phyloP scores from a whole-genome alignment of 192 early-diverging fungal genomes.

The Chytriomyces sp. region DNA sequence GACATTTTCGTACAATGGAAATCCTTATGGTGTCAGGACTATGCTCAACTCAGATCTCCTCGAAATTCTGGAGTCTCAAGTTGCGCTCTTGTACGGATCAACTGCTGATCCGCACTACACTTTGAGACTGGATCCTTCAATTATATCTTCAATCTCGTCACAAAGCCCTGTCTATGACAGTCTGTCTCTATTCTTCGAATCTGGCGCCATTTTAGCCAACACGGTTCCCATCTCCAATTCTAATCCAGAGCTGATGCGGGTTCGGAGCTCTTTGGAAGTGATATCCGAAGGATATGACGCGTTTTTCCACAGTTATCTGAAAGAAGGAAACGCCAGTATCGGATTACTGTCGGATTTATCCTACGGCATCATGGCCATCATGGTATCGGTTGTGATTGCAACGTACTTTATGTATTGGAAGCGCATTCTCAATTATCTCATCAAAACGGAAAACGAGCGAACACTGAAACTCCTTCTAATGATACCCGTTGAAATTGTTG shows the following conservation, averaged over 20 bases:
- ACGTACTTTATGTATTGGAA: slow-evolving; percentile 36
- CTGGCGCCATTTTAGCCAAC: slow-evolving; percentile 1
- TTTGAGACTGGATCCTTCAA: background rate
- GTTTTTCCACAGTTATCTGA: slow-evolving; percentile 12
- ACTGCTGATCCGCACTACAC: slow-evolving; percentile 8
- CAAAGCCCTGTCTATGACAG: slow-evolving; percentile 3
- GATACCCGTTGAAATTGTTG: slow-evolving; percentile 42
- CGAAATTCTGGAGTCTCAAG: slow-evolving; percentile 8
- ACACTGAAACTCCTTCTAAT: slow-evolving; percentile 38
- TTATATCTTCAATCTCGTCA: background rate
- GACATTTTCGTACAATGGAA: background rate
- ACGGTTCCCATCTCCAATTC: slow-evolving; percentile 1
- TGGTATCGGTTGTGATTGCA: slow-evolving; percentile 20
- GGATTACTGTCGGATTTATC: slow-evolving; percentile 9
- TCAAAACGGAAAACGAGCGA: slow-evolving; percentile 39
- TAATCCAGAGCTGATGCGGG: background rate
- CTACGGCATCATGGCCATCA: slow-evolving; percentile 13
- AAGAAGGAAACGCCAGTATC: background rate
- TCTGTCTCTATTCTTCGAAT: slow-evolving; percentile 20
- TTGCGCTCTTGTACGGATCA: slow-evolving; percentile 33
- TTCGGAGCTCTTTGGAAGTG: background rate
- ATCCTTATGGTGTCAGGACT: background rate
- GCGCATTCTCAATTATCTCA: slow-evolving; percentile 32
- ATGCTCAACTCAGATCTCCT: slow-evolving; percentile 1
- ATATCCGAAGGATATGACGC: slow-evolving; percentile 9